Base-by-base conservation (phyloP, 768 basidiomycete genomes). In the Russula earlei region DNA sequence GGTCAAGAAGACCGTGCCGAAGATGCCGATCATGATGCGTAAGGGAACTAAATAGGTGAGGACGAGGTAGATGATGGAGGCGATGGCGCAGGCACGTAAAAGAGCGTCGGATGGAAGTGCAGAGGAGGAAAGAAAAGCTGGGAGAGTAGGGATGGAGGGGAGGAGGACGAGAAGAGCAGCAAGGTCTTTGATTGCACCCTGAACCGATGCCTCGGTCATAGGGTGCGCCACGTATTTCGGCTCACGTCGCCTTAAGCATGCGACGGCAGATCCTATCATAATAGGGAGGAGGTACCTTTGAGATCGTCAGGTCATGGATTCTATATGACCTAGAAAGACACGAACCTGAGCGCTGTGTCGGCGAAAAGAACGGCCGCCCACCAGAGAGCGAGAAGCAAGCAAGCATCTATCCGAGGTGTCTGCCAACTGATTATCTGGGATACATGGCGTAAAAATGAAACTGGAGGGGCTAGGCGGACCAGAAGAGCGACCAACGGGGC, bases 351-450 rank as follows among this genome's bases (percentile, higher is more conserved):
- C 10, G 59, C 62, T 1, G 59, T 38, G 14, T 67, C 64, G 10
- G 61, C 54, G 68, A 85, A 74, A 53, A 93, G 72, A 71, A 87
- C 91, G 19, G 82, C 24, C 0, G 77, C 79, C 87, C 91, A 94
- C 88, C 88, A 93, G 1, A 67, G 66, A 0, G 77, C 85, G 42
- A 95, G 71, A 1, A 77, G 67, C 3, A 93, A 77, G 73, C 77
- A 85, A 49, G 81, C 76, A 50, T 87, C 78, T 63, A 82, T 77
- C 75, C 77, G 79, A 11, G 72, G 38, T 0, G 74, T 64, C 37
- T 74, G 70, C 86, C 88, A 91, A 61, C 74, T 77, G 31, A 79
- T 29, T 1, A 83, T 67, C 63, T 86, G 76, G 2, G 75, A 66
- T 0, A 68, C 31, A 54, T 71, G 70, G 12, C 80, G 73, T 9